These are phyloP conservation scores for Aspergillus piperis DNA, from an alignment of 2,329 filamentous ascomycete genomes.

Conservation along the genomic window DNA sequence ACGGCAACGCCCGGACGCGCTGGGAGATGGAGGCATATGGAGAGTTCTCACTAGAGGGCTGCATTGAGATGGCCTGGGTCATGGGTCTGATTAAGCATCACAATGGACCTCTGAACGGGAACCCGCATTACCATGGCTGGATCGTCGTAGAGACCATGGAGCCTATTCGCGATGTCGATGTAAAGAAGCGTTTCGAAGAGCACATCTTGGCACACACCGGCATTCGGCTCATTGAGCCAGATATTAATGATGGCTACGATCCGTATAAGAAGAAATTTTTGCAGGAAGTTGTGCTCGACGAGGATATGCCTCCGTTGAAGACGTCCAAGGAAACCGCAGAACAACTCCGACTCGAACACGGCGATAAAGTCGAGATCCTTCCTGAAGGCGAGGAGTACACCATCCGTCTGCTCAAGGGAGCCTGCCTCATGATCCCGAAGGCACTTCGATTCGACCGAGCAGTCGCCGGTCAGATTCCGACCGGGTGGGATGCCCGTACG, in stretches of 20 bases:
- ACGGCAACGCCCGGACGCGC: conserved; percentile 8
- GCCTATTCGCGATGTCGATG: conserved; percentile 4
- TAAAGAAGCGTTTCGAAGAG: conserved; percentile 7
- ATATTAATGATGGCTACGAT: conserved; percentile 50
- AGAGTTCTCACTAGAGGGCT: conserved; percentile 6
- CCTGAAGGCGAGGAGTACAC: conserved; percentile 45
- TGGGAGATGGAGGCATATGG: conserved; percentile 14
- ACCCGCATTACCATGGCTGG: conserved; percentile 6
- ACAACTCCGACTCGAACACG: conserved; percentile 3
- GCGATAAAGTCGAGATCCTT: not conserved
- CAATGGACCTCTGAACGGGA: not conserved
- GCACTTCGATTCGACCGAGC: not conserved
- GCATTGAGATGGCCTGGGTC: conserved; percentile 14
- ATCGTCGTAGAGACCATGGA: not conserved
- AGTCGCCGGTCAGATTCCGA: conserved; percentile 90
- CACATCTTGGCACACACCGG: conserved; percentile 85
- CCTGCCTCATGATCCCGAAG: conserved; percentile 60
- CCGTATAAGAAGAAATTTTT: conserved; percentile 94
- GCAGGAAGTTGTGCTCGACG: conserved; percentile 91
- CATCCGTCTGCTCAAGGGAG: conserved; percentile 88
- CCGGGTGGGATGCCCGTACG: conserved; percentile 89
- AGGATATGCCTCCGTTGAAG: conserved; percentile 83
- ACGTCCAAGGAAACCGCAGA: conserved; percentile 7
- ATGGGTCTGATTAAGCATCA: conserved; percentile 9
- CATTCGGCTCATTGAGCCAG: conserved; percentile 73